Evolutionary conservation across 495 filamentous ascomycete genomes (phyloP).

Genomic region (Aspergillus mulundensis): DNA sequence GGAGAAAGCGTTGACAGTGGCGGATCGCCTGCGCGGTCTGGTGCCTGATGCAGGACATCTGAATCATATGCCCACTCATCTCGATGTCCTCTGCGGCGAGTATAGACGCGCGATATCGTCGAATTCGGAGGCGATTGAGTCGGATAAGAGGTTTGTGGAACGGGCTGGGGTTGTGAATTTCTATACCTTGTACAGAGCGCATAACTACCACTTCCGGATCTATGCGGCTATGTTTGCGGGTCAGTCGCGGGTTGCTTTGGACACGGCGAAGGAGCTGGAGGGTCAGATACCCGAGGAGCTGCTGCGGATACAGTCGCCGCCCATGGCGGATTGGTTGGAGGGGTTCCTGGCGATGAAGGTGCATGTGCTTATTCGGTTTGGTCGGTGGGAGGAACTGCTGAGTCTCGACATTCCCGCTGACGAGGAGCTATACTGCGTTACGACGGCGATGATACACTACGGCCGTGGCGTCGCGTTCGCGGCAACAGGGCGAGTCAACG

Average conservation of each 20-base stretch:
- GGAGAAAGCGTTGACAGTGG: conserved; percentile 51
- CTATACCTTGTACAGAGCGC: conserved; percentile 63
- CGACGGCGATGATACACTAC: conserved; percentile 61
- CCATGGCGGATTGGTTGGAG: conserved; percentile 72
- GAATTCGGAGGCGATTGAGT: conserved; percentile 59
- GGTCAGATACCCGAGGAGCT: conserved; percentile 53
- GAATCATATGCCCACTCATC: conserved; percentile 69
- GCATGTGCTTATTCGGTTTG: conserved; percentile 64
- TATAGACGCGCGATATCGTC: conserved; percentile 57
- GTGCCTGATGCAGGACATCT: conserved; percentile 66
- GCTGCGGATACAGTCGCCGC: conserved; percentile 58
- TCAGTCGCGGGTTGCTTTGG: conserved; percentile 51
- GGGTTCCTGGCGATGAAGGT: conserved; percentile 58
- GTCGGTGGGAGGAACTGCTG: conserved; percentile 57
- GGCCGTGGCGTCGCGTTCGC: conserved; percentile 61
- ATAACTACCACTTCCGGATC: conserved; percentile 64
- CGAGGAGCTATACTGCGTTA: conserved; percentile 53
- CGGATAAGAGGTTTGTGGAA: conserved; percentile 57
- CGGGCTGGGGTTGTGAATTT: conserved; percentile 53
- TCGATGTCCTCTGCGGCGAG: conserved; percentile 65
- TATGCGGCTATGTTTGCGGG: conserved; percentile 71
- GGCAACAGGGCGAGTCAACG: conserved; percentile 42
- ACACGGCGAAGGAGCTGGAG: conserved; percentile 51
- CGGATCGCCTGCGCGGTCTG: conserved; percentile 57
- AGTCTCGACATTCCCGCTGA: conserved; percentile 47